A percentile compares a stretch with the other conserved stretches of the same genome.
Evolutionary conservation across 345 rosid genomes (phyloP).

Genomic region (Passiflora organensis): DNA sequence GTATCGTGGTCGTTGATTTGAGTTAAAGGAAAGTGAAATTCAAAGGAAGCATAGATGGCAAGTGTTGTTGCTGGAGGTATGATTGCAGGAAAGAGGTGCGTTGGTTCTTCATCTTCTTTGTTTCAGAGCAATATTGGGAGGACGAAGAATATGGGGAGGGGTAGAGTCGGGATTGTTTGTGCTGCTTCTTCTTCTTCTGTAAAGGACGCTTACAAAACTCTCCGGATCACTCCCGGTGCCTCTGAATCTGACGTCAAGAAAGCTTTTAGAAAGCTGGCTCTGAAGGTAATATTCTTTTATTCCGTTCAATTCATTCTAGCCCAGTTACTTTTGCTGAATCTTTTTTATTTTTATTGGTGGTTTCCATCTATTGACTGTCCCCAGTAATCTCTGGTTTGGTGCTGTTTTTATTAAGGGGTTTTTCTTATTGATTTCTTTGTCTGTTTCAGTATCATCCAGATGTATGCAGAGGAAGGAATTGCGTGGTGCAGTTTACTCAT

Average conservation of each 20-base stretch:
- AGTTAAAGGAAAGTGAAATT: no score
- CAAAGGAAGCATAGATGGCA: conserved; percentile 3
- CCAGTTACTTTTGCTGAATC: no score
- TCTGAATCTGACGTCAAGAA: conserved; percentile 82
- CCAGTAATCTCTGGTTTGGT: background rate
- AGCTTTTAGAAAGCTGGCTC: conserved; percentile 79
- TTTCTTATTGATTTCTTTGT: background rate
- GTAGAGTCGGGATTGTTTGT: conserved; percentile 29
- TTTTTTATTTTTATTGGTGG: background rate
- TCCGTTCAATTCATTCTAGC: no score
- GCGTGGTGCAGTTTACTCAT: conserved; percentile 62
- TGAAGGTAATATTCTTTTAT: conserved; percentile 51
- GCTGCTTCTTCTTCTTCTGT: conserved; percentile 38
- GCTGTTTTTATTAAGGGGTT: background rate
- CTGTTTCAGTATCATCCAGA: conserved; percentile 88
- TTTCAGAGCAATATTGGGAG: conserved; percentile 27
- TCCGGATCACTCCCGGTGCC: conserved; percentile 66
- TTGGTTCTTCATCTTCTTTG: conserved; percentile 42
- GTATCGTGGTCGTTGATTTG: no score
- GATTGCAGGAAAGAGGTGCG: conserved; percentile 42
- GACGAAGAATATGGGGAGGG: conserved; percentile 26
- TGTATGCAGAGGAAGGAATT: conserved; percentile 86
- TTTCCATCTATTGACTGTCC: no score
- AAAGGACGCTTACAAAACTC: conserved; percentile 62
- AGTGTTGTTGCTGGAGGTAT: conserved; percentile 22